Percentiles rank a stretch among this genome's conserved stretches.
phyloP scores from a whole-genome alignment of 805 yeast genomes.

The Saccharomycopsis capsularis region DNA sequence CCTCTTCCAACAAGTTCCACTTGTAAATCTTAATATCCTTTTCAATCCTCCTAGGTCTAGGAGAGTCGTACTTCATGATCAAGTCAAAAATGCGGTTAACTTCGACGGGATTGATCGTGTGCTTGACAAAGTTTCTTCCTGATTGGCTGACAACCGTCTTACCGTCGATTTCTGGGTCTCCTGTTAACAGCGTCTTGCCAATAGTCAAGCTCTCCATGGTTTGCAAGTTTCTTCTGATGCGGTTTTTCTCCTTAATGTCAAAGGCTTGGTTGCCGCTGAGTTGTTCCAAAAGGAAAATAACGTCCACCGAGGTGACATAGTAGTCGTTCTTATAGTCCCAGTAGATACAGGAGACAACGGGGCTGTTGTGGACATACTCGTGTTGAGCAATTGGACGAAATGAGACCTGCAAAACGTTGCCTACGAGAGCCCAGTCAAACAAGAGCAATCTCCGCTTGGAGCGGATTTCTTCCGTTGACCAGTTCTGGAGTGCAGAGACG shows the following conservation, averaged over 20 bases:
- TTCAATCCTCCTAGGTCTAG: slow-evolving; percentile 63
- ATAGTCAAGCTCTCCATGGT: slow-evolving; percentile 56
- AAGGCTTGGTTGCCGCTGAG: slow-evolving; percentile 41
- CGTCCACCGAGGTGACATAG: slow-evolving; percentile 60
- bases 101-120: slow-evolving; percentile 14
- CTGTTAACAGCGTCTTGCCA: slow-evolving; percentile 36
- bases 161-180: background rate
- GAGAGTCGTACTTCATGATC: slow-evolving; percentile 55
- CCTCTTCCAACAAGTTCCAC: slow-evolving; percentile 49
- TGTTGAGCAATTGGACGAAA: slow-evolving; percentile 33
- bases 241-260: slow-evolving; percentile 61
- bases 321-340: slow-evolving; percentile 38
- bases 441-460: slow-evolving; percentile 42
- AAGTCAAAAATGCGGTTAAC: slow-evolving; percentile 33
- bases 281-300: slow-evolving; percentile 49
- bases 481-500: slow-evolving; percentile 33
- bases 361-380: slow-evolving; percentile 34
- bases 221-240: slow-evolving; percentile 61
- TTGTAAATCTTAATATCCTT: slow-evolving; percentile 62
- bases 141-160: background rate
- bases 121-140: slow-evolving; percentile 17
- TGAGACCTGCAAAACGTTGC: slow-evolving; percentile 23
- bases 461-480: slow-evolving; percentile 41
- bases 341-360: slow-evolving; percentile 52
- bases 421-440: slow-evolving; percentile 26